Evolutionary conservation across 805 yeast genomes (phyloP), one percentile per base, ranked within the genome.

Genomic region (Wickerhamiella siamensis): DNA sequence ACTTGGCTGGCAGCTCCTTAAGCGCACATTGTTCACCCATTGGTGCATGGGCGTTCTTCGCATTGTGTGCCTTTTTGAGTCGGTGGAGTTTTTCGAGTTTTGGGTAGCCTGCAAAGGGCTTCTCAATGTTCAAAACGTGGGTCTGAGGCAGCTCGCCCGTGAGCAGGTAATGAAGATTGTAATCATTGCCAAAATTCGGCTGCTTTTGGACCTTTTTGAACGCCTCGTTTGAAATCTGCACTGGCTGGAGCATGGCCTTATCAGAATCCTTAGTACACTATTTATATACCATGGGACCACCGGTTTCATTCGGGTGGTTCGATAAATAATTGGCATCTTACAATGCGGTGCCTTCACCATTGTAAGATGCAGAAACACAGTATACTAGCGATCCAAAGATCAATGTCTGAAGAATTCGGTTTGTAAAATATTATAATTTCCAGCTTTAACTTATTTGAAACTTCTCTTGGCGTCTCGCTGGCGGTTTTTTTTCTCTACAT

Each of bases 81-180:
- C 70, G 68, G 47, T 79, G 77, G 27, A 87, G 61, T 49, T 67
- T 69, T 49, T 78, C 82, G 15, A 87, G 65, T 54, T 82, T 82
- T 2, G 96, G 96, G 49, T 87, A 87, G 2, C 96, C 96, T 41
- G 74, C 79, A 1, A 79, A 73, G 1, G 87, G 78, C 43, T 74
- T 71, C 27, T 66, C 63, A 1, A 74, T 66, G 57, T 87, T 87
- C 41, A 79, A 67, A 19, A 87, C 74, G 51, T 70, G 74, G 19
- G 62, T 64, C 36, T 74, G 76, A 0, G 95, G 93, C 3, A 72
- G 58, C 5, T 65, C 61, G 0, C 77, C 79, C 0, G 78, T 64
- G 50, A 77, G 82, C 31, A 84, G 62, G 52, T 73, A 79, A 48
- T 76, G 64, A 49, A 80, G 76, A 2, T 86, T 67, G 53, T 78